phyloP scores from a whole-genome alignment of 2,329 filamentous ascomycete genomes.

The Colletotrichum sp. region DNA sequence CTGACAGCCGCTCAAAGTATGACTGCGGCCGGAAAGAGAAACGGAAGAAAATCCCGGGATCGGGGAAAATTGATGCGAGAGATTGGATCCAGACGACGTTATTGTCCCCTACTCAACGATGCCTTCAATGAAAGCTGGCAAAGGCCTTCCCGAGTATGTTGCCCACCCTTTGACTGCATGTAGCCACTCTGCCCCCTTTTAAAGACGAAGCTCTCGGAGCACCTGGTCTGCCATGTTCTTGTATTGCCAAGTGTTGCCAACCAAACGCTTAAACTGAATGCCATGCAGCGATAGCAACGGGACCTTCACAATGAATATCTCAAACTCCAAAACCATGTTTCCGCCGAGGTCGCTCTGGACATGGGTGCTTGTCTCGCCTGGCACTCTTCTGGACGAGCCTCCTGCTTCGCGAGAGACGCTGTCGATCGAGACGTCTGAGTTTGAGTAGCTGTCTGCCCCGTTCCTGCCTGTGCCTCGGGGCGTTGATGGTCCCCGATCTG shows the following conservation, averaged over 20 bases:
- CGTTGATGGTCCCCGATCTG: slow-evolving; percentile 43
- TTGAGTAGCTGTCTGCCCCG: slow-evolving; percentile 77
- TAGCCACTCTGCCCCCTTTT: slow-evolving; percentile 26
- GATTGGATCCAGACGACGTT: background rate
- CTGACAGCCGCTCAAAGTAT: background rate
- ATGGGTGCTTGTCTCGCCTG: slow-evolving; percentile 89
- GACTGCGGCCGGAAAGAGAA: background rate
- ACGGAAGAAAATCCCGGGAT: background rate
- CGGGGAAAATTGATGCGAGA: background rate
- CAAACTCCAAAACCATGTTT: slow-evolving; percentile 86
- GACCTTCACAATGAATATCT: slow-evolving; percentile 98
- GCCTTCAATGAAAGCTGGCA: background rate
- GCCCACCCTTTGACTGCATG: background rate
- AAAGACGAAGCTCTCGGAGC: slow-evolving; percentile 83
- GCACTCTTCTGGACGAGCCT: slow-evolving; percentile 61
- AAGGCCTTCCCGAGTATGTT: background rate
- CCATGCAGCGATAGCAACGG: slow-evolving; percentile 91
- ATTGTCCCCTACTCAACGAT: background rate
- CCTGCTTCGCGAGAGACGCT: slow-evolving; percentile 64
- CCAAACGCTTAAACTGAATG: slow-evolving; percentile 97
- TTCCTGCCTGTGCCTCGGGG: slow-evolving; percentile 49
- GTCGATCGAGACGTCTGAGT: slow-evolving; percentile 86
- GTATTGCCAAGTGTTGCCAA: slow-evolving; percentile 97
- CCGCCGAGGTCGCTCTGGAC: slow-evolving; percentile 89
- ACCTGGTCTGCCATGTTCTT: slow-evolving; percentile 99